phyloP scores from a whole-genome alignment of 1,139 yeast species.

The Protomyces pachydermus region DNA sequence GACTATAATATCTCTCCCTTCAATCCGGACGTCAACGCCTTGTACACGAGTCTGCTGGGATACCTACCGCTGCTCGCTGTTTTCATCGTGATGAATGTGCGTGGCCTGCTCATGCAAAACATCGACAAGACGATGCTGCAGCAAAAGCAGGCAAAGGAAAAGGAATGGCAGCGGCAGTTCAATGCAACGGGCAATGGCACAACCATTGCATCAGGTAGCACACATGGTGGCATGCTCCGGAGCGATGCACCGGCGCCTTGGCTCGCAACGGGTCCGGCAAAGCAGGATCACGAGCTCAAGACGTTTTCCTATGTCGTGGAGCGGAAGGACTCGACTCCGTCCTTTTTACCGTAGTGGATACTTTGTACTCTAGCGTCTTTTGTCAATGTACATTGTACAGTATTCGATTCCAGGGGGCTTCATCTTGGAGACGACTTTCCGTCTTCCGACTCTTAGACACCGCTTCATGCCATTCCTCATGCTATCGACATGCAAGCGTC shows the following conservation, averaged over 20 bases:
- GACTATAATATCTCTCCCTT: slow-evolving; percentile 7
- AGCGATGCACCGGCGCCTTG: slow-evolving; percentile 15
- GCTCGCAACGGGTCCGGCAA: background rate
- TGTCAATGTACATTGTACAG: background rate
- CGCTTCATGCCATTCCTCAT: background rate
- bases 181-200: slow-evolving; percentile 17
- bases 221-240: slow-evolving; percentile 16
- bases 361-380: background rate
- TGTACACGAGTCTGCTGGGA: slow-evolving; percentile 10
- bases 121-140: slow-evolving; percentile 18
- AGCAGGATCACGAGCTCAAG: slow-evolving; percentile 20
- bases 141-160: background rate
- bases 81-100: slow-evolving; percentile 5
- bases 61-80: slow-evolving; percentile 15
- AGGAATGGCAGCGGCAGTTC: slow-evolving; percentile 15
- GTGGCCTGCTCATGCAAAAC: slow-evolving; percentile 12
- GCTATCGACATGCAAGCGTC: background rate
- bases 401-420: background rate
- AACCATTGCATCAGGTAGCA: slow-evolving; percentile 7
- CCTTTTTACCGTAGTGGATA: background rate
- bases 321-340: slow-evolving; percentile 3
- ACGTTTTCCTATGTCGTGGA: slow-evolving; percentile 15
- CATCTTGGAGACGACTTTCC: background rate
- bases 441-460: no score
- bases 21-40: slow-evolving; percentile 16